These are phyloP conservation scores for Fagopyrum homotropicum DNA, from an alignment of 148 eudicot species.

Conservation along the genomic window DNA sequence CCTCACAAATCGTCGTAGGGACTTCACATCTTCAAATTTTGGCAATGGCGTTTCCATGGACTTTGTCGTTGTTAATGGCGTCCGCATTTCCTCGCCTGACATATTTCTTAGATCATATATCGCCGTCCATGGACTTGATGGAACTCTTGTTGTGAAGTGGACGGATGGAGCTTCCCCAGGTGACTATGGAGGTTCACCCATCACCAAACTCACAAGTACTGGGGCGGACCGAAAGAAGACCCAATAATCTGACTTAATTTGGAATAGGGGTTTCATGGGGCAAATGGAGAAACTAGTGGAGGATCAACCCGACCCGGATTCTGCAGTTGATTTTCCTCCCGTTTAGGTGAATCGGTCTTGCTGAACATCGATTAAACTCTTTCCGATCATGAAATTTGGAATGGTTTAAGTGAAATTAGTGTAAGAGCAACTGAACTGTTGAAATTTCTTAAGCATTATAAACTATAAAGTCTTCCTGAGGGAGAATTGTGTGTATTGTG, in stretches of 20 bases:
- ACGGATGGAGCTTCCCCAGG: slow-evolving; percentile 77
- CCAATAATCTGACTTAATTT: slow-evolving; percentile 70
- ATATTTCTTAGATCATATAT: slow-evolving; percentile 28
- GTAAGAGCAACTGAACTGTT: neutral
- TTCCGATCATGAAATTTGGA: neutral
- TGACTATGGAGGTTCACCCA: slow-evolving; percentile 86
- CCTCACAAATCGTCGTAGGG: slow-evolving; percentile 16
- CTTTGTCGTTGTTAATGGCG: slow-evolving; percentile 32
- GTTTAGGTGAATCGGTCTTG: neutral
- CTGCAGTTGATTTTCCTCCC: slow-evolving; percentile 13
- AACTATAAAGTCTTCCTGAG: slow-evolving; percentile 7
- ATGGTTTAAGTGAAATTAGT: neutral
- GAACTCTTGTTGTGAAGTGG: slow-evolving; percentile 59
- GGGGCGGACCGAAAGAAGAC: slow-evolving; percentile 82
- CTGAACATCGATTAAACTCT: neutral
- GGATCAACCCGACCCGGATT: slow-evolving; percentile 23
- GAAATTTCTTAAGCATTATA: neutral
- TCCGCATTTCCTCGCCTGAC: slow-evolving; percentile 36
- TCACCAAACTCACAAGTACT: slow-evolving; percentile 77
- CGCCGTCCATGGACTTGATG: slow-evolving; percentile 51
- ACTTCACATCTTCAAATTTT: neutral
- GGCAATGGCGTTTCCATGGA: neutral
- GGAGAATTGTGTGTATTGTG: too few relatives aligned
- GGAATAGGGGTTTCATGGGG: slow-evolving; percentile 83
- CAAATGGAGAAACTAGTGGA: slow-evolving; percentile 49